Percentiles rank a stretch among this genome's conserved stretches.
phyloP scores from a whole-genome alignment of 306 rosid genomes.

The Phaseolus lunatus region DNA sequence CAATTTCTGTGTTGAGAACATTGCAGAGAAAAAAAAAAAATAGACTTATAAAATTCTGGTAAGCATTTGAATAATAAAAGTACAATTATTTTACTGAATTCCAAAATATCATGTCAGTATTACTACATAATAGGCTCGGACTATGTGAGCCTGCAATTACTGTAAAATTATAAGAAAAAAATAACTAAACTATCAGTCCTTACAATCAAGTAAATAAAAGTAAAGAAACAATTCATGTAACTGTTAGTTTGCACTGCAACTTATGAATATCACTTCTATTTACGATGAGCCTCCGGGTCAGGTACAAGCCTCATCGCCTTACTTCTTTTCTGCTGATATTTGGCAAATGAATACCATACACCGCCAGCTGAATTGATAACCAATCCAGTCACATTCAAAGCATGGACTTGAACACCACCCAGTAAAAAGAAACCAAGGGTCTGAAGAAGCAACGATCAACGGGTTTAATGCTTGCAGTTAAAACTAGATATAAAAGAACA shows the following conservation, averaged over 20 bases:
- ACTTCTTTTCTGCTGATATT: slow-evolving; percentile 77
- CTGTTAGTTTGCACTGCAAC: slow-evolving; percentile 34
- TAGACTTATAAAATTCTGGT: neutral
- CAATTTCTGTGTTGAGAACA: neutral
- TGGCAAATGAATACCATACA: slow-evolving; percentile 91
- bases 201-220: slow-evolving; percentile 26
- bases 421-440: slow-evolving; percentile 86
- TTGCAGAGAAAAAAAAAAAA: neutral
- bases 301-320: slow-evolving; percentile 57
- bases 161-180: slow-evolving; percentile 23
- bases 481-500: neutral
- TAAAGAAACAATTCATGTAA: slow-evolving; percentile 38
- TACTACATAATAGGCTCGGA: slow-evolving; percentile 35
- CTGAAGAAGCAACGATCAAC: slow-evolving; percentile 52
- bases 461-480: slow-evolving; percentile 8
- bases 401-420: slow-evolving; percentile 90
- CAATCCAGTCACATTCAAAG: slow-evolving; percentile 83
- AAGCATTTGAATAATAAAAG: neutral
- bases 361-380: slow-evolving; percentile 95
- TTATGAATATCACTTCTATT: slow-evolving; percentile 51
- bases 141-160: slow-evolving; percentile 20
- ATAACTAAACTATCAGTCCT: neutral
- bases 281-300: slow-evolving; percentile 69
- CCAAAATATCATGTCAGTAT: slow-evolving; percentile 17
- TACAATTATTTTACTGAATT: slow-evolving; percentile 26